phyloP scores from a whole-genome alignment of 2,329 filamentous ascomycete genomes.

The Penicillium sp. region DNA sequence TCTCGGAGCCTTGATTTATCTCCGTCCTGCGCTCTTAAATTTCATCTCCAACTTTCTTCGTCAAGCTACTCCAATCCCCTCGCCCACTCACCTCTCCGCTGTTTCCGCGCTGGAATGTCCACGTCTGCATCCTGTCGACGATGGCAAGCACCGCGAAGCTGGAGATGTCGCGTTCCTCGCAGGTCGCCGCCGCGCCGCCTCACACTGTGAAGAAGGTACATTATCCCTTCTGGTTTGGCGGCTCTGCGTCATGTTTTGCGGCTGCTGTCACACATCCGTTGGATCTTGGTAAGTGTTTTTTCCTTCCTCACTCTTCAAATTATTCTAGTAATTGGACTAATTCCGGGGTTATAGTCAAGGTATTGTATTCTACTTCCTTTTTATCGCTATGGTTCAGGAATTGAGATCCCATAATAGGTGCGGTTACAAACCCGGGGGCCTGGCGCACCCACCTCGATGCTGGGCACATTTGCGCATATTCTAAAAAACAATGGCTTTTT shows the following conservation, averaged over 20 bases:
- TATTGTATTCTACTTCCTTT: conserved; percentile 29
- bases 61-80: conserved; percentile 15
- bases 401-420: conserved; percentile 59
- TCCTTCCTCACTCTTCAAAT: conserved; percentile 1
- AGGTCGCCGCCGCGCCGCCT: conserved; percentile 20
- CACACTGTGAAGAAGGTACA: conserved; percentile 44
- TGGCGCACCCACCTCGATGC: conserved; percentile 78
- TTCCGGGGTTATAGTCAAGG: conserved; percentile 58
- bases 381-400: conserved; percentile 7
- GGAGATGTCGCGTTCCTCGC: conserved; percentile 32
- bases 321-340: conserved; percentile 24
- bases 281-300: conserved; percentile 73
- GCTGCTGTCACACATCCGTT: conserved; percentile 91
- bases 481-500: conserved; percentile 73
- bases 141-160: conserved; percentile 43
- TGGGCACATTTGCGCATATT: conserved; percentile 83
- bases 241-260: conserved; percentile 89
- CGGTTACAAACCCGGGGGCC: conserved; percentile 83
- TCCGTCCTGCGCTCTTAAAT: conserved; percentile 25
- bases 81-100: conserved; percentile 17
- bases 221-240: conserved; percentile 96
- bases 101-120: conserved; percentile 24
- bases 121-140: conserved; percentile 30
- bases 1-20: conserved; percentile 42
- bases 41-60: conserved; percentile 23